Evolutionary conservation across 2,329 filamentous ascomycete genomes (phyloP).

Genomic region (Tolypocladium ophioglossoides): DNA sequence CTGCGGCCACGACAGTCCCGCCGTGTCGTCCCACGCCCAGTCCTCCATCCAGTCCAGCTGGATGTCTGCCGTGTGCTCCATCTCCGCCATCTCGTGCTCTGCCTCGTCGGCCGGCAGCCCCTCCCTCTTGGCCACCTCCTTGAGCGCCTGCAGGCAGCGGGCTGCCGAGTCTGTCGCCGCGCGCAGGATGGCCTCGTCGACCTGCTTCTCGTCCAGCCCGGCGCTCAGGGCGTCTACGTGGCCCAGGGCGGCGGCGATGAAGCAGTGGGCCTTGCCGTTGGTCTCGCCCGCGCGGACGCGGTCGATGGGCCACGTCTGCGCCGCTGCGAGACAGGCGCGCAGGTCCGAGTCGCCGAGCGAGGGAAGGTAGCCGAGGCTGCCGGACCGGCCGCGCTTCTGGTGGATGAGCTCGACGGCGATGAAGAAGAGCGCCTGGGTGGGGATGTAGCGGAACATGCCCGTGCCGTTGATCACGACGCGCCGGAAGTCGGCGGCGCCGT

Average conservation of each 20-base stretch:
- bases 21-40: constrained; percentile 16
- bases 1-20: constrained; percentile 8
- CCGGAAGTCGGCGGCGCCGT: constrained; percentile 11
- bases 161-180: constrained; percentile 13
- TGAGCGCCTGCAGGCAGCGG: constrained; percentile 21
- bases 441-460: constrained; percentile 31
- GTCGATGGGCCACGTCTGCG: constrained; percentile 19
- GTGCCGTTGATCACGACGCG: constrained; percentile 28
- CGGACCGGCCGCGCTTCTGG: constrained; percentile 30
- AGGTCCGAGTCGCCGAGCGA: constrained; percentile 21
- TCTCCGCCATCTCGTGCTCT: constrained; percentile 2
- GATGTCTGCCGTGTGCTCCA: constrained; percentile 5
- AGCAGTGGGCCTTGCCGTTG: constrained; percentile 29
- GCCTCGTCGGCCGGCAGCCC: constrained; percentile 8
- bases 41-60: constrained; percentile 15
- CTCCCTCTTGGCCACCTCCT: constrained; percentile 19
- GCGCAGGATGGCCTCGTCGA: constrained; percentile 19
- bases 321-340: constrained; percentile 16
- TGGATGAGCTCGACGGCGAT: constrained; percentile 35
- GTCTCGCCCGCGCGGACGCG: constrained; percentile 31
- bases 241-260: constrained; percentile 18
- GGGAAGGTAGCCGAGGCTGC: constrained; percentile 16
- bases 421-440: constrained; percentile 27
- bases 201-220: constrained; percentile 16
- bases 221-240: constrained; percentile 24